Evolutionary conservation across 2,329 filamentous ascomycete species (phyloP).

Genomic region (Incumbomyces lentus): DNA sequence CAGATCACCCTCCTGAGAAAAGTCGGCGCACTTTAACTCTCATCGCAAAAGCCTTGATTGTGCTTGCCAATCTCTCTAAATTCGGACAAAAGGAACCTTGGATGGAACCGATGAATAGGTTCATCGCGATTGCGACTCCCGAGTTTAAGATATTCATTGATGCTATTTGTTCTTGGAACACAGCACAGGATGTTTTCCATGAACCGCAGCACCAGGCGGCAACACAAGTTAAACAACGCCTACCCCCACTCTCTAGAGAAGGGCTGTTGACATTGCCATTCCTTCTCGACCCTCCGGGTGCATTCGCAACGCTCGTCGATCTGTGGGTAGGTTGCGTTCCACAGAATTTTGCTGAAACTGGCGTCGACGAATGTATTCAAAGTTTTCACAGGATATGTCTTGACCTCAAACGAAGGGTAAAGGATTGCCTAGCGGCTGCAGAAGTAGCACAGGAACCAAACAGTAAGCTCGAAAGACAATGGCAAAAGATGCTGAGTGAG

Average conservation of each 20-base stretch:
- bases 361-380: conserved; percentile 30
- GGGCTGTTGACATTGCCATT: conserved; percentile 90
- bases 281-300: conserved; percentile 77
- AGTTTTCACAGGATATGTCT: conserved; percentile 36
- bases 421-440: conserved; percentile 36
- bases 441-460: conserved; percentile 40
- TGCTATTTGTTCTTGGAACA: conserved; percentile 69
- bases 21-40: conserved; percentile 83
- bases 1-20: conserved; percentile 69
- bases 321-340: conserved; percentile 35
- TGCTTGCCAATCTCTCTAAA: conserved; percentile 76
- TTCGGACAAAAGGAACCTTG: conserved; percentile 95
- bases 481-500: conserved; percentile 40
- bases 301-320: conserved; percentile 72
- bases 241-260: conserved; percentile 72
- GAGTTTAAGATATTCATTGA: conserved; percentile 84
- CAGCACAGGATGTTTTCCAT: conserved; percentile 44
- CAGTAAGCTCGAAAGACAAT: conserved; percentile 36
- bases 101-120: conserved; percentile 98
- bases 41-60: conserved; percentile 85
- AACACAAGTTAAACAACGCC: conserved; percentile 72
- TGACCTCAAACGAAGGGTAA: conserved; percentile 33
- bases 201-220: conserved; percentile 80
- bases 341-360: conserved; percentile 29
- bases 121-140: conserved; percentile 63